A percentile compares a stretch with the other conserved stretches of the same genome.
phyloP scores from a whole-genome alignment of 2,329 filamentous ascomycete genomes.

The Curvularia eragrostidis region DNA sequence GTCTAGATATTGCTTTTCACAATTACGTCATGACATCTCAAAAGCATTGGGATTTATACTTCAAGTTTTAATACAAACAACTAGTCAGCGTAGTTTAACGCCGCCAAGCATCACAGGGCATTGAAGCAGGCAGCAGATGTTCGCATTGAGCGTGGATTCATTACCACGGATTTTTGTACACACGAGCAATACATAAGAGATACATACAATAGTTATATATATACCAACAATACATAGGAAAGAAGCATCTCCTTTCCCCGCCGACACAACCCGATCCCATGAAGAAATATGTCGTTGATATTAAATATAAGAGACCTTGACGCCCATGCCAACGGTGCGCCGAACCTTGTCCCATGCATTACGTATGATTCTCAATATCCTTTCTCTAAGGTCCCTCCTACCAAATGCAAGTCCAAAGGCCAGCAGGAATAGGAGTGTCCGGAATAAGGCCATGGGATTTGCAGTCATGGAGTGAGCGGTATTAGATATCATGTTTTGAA shows the following conservation, averaged over 20 bases:
- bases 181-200: neutral
- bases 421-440: conserved; percentile 78
- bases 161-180: neutral
- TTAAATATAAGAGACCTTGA: conserved; percentile 95
- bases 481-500: conserved; percentile 59
- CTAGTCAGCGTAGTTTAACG: neutral
- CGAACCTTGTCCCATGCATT: conserved; percentile 81
- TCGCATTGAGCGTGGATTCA: neutral
- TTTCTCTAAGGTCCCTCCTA: conserved; percentile 75
- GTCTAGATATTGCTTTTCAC: neutral
- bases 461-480: conserved; percentile 60
- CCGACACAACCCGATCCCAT: neutral
- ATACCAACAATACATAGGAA: neutral
- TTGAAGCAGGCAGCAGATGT: neutral
- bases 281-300: neutral
- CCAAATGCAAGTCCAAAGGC: conserved; percentile 80
- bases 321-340: conserved; percentile 90
- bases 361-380: conserved; percentile 71
- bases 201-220: conserved; percentile 1
- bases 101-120: neutral
- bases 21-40: neutral
- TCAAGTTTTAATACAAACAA: neutral
- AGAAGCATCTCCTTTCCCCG: neutral
- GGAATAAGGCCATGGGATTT: conserved; percentile 63
- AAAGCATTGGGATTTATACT: neutral